Evolutionary conservation across 768 basidiomycete genomes (phyloP).

Genomic region (Lepiota subincarnata): DNA sequence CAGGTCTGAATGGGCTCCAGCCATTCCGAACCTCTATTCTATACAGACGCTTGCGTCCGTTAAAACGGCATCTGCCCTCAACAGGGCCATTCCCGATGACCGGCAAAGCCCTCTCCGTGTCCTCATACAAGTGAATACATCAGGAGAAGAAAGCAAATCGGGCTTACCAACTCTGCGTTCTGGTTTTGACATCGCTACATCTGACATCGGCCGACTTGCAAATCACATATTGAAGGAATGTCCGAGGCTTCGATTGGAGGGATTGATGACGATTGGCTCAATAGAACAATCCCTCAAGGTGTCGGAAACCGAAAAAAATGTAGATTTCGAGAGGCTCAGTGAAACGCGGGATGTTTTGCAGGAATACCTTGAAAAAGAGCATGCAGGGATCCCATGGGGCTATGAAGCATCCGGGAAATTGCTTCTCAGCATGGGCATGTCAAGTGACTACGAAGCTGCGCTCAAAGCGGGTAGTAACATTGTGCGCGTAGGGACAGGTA

Average conservation of each 20-base stretch:
- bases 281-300: conserved; percentile 62
- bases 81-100: conserved; percentile 63
- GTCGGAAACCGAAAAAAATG: conserved; percentile 41
- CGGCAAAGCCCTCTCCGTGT: conserved; percentile 66
- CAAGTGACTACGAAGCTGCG: conserved; percentile 88
- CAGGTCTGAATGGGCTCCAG: conserved; percentile 34
- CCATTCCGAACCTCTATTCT: conserved; percentile 81
- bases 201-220: conserved; percentile 65
- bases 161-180: conserved; percentile 63
- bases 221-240: conserved; percentile 67
- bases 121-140: conserved; percentile 93
- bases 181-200: conserved; percentile 26
- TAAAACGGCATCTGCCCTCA: conserved; percentile 76
- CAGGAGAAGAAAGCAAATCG: conserved; percentile 87
- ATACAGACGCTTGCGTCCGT: conserved; percentile 82
- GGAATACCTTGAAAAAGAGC: conserved; percentile 30
- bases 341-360: conserved; percentile 59
- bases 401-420: conserved; percentile 42
- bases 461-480: conserved; percentile 79
- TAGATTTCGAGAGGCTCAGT: conserved; percentile 73
- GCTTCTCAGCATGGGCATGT: conserved; percentile 94
- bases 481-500: conserved; percentile 87
- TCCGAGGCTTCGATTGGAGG: conserved; percentile 70
- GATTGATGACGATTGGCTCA: conserved; percentile 97
- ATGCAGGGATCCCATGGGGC: conserved; percentile 39